Base-by-base conservation (phyloP, 192 early-diverging fungal species). In the Chytriomyces sp. region DNA sequence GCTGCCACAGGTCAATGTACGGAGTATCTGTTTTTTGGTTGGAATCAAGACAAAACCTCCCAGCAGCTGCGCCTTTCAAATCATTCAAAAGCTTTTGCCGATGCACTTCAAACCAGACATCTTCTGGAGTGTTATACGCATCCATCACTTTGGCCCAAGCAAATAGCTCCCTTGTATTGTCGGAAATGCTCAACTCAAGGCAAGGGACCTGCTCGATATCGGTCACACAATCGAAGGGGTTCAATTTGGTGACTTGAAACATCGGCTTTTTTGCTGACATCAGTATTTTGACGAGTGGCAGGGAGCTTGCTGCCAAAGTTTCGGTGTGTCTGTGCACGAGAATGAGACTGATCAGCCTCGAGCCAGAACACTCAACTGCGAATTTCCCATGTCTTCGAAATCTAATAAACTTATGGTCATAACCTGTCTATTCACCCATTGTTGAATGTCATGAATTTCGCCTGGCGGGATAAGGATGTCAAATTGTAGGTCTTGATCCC, bases 111-210 rank as follows among this genome's bases (percentile, higher is more conserved):
- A 52, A 53, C 79, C 79, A 80, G 14, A 80, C 76, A 60, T 82
- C 78, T 56, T 82, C 81, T 3, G 73, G 57, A 36, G 17, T 8
- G 1, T 25, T 41, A 39, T 70, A 78, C 22, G 67, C 55, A 53
- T 82, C 81, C 22, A 75, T 64, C 3, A 82, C 39, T 39, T 82
- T 82, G n/a, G 81, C 68, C 80, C 80, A 81, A 0, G 72, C 61
- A 44, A 55, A 82, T n/a, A 44, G 44, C 61, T 82, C 81, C 19
- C 64, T 56, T 25, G 81, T 81, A 33, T 41, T 59, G 65, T 82
- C 81, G 6, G 68, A 38, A 22, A 81, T 49, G 36, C 74, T 62
- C 19, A 82, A 34, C 38, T 81, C 76, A 12, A 82, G 56, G 25
- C 8, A n/a, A 26, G 79, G 76, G 7, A 64, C 34, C 8, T 49